A percentile compares a stretch with the other conserved stretches of the same genome.
These are phyloP conservation scores for Takashimella tepidaria DNA, from an alignment of 1,284 basidiomycete species.

Conservation along the genomic window DNA sequence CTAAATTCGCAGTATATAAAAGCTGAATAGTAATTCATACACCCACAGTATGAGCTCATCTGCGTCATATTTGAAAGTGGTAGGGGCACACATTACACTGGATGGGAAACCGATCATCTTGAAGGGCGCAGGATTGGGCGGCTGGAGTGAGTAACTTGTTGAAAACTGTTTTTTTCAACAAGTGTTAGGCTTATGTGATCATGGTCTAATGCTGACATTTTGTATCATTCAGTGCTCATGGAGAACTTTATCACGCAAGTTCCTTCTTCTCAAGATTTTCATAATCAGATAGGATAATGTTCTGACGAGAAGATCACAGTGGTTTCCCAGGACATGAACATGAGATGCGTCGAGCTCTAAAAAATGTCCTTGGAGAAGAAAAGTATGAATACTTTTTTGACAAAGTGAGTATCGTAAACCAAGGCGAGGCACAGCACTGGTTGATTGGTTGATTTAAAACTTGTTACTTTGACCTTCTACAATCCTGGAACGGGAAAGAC, in stretches of 20 bases:
- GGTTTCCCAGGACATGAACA: slow-evolving; percentile 11
- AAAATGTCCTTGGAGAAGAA: slow-evolving; percentile 56
- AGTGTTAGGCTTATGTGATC: too few species aligned
- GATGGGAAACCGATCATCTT: slow-evolving; percentile 8
- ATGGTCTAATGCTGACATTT: too few species aligned
- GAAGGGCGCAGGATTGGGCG: slow-evolving; percentile 19
- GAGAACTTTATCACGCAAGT: slow-evolving; percentile 20
- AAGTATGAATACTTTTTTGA: slow-evolving; percentile 70
- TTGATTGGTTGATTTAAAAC: too few species aligned
- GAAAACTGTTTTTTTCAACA: too few species aligned
- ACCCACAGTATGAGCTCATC: not conserved
- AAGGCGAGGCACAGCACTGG: not conserved
- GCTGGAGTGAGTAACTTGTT: slow-evolving; percentile 10
- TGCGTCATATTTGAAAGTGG: slow-evolving; percentile 8
- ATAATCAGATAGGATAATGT: not conserved
- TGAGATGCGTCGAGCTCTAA: slow-evolving; percentile 61
- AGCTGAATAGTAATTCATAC: too few species aligned
- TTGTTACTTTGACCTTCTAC: too few species aligned
- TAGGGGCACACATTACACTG: slow-evolving; percentile 10
- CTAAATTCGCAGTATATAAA: too few species aligned
- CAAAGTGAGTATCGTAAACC: slow-evolving; percentile 51
- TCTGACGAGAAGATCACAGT: not conserved
- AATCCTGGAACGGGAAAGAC: too few species aligned
- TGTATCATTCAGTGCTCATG: slow-evolving; percentile 11
- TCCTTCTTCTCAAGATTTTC: slow-evolving; percentile 13